Conservation (phyloP, 2,329 filamentous ascomycete genomes). For the Paraphoma sp. region DNA sequence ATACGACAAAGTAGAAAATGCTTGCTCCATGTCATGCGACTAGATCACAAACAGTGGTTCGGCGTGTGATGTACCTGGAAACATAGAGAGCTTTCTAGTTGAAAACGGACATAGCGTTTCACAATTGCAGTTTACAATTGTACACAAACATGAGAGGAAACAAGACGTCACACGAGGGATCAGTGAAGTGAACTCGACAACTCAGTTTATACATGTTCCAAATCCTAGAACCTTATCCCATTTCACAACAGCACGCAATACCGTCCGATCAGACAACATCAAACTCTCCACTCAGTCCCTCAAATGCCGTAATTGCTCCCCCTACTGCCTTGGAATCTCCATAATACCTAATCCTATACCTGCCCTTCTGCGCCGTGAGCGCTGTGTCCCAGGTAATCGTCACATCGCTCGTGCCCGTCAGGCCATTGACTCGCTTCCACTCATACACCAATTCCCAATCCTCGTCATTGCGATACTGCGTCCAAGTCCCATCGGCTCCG, state of each 20-base stretch:
- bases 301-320: constrained; percentile 69
- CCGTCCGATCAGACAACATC: constrained; percentile 10
- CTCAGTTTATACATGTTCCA: not conserved
- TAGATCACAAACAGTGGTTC: too few relatives aligned
- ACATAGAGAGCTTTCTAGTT: too few relatives aligned
- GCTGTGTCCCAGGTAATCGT: constrained; percentile 78
- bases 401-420: constrained; percentile 79
- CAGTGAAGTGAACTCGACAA: not conserved
- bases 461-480: constrained; percentile 70
- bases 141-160: too few relatives aligned
- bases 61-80: too few relatives aligned
- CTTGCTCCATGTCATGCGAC: too few relatives aligned
- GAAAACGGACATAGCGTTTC: too few relatives aligned
- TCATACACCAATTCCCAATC: constrained; percentile 86
- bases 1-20: too few relatives aligned
- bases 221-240: not conserved
- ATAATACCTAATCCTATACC: constrained; percentile 82
- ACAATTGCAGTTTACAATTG: too few relatives aligned
- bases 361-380: constrained; percentile 61
- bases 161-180: too few relatives aligned
- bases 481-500: constrained; percentile 63
- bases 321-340: constrained; percentile 76
- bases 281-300: constrained; percentile 36
- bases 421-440: constrained; percentile 75
- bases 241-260: not conserved